A percentile compares a stretch with the other conserved stretches of the same genome.
Conservation (phyloP, 2,329 filamentous ascomycete genomes). For the Massarina eburnea region DNA sequence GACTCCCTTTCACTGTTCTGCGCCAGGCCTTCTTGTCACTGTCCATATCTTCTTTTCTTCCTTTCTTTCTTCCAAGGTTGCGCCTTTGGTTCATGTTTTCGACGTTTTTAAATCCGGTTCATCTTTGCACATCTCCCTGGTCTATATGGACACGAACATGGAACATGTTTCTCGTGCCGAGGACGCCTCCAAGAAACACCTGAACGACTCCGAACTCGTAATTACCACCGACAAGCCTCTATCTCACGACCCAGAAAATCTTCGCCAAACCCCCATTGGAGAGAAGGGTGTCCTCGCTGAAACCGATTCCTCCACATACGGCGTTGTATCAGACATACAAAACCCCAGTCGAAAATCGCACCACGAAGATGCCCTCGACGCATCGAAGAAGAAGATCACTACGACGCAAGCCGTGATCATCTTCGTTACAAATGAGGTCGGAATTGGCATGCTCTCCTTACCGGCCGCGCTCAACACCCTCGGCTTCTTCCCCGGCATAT, state of each 20-base stretch:
- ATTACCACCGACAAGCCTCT: conserved; percentile 15
- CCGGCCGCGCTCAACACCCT: conserved; percentile 27
- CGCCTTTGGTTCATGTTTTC: too few species aligned
- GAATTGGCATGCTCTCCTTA: conserved; percentile 31
- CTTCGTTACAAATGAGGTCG: conserved; percentile 33
- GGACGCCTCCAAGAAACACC: conserved; percentile 16
- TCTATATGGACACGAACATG: not conserved
- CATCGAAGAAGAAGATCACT: conserved; percentile 21
- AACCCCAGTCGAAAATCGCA: conserved; percentile 22
- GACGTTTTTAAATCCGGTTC: too few species aligned
- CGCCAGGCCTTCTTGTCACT: too few species aligned
- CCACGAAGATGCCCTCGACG: conserved; percentile 3
- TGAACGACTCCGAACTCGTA: conserved; percentile 16
- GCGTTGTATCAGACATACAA: conserved; percentile 25
- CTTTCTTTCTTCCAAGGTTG: not conserved
- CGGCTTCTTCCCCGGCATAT: conserved; percentile 29
- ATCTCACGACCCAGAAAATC: too few species aligned
- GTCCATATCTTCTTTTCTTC: not conserved
- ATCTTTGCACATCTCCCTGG: not conserved
- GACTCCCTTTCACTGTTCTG: too few species aligned
- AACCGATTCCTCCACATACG: conserved; percentile 1
- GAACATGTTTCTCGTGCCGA: conserved; percentile 10
- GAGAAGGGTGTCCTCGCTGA: too few species aligned
- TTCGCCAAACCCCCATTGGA: too few species aligned
- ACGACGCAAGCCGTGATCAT: conserved; percentile 33